These are phyloP conservation scores for Podospora tetraspora DNA, from an alignment of 495 filamentous ascomycete genomes.

Conservation along the genomic window DNA sequence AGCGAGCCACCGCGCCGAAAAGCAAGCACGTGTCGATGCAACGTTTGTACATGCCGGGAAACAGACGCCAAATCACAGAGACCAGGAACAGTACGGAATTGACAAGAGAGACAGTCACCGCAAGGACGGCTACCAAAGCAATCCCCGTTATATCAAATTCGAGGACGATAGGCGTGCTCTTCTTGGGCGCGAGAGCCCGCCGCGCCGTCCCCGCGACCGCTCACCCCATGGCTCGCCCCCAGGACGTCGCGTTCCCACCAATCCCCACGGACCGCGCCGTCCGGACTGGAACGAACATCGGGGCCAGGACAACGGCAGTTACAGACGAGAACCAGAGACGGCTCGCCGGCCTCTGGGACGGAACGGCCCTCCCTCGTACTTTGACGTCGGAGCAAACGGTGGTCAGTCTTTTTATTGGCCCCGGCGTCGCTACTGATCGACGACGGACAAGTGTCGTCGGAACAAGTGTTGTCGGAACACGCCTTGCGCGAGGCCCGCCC, in stretches of 20 bases:
- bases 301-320: neutral
- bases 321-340: neutral
- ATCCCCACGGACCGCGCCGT: neutral
- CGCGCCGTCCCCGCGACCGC: constrained; percentile 18
- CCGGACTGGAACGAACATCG: neutral
- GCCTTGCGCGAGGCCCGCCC: too few relatives aligned
- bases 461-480: neutral
- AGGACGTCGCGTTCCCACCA: too few relatives aligned
- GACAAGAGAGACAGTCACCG: neutral
- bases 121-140: neutral
- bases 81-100: neutral
- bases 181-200: constrained; percentile 15
- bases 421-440: neutral
- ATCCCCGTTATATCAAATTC: neutral
- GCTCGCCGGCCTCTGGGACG: neutral
- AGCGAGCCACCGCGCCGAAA: neutral
- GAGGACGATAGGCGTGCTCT: constrained; percentile 14
- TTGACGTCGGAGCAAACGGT: neutral
- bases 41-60: neutral
- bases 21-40: neutral
- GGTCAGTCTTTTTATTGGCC: neutral
- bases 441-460: neutral
- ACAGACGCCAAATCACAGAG: neutral
- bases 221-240: neutral
- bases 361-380: neutral